Evolutionary conservation across 768 basidiomycete genomes (phyloP).

Genomic region (Tephrocybe sp.): DNA sequence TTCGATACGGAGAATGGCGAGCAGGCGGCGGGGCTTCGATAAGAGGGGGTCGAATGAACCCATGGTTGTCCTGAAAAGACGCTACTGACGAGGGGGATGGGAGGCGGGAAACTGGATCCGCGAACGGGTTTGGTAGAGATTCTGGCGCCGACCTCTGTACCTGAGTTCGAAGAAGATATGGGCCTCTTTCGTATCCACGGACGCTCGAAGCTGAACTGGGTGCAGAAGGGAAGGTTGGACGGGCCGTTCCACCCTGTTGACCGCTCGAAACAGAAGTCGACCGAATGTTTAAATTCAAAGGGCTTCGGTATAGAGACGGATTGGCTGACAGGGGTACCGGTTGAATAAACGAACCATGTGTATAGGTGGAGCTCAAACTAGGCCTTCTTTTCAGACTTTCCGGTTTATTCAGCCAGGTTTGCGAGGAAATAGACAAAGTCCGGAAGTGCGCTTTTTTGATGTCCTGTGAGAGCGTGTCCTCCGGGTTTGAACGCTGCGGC

Average conservation of each 20-base stretch:
- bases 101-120: too few species aligned
- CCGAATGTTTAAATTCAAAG: not conserved
- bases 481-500: constrained; percentile 24
- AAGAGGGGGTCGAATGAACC: too few species aligned
- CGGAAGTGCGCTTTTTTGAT: constrained; percentile 4
- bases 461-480: constrained; percentile 18
- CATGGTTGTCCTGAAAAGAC: too few species aligned
- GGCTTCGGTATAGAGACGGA: constrained; percentile 2
- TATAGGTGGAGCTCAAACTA: constrained; percentile 3
- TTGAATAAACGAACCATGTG: constrained; percentile 7
- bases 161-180: not conserved
- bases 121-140: constrained; percentile 2
- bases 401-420: constrained; percentile 3
- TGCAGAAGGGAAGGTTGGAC: constrained; percentile 1
- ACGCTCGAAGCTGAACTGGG: not conserved
- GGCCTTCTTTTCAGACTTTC: not conserved
- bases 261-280: not conserved
- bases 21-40: not conserved
- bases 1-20: not conserved
- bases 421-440: constrained; percentile 6
- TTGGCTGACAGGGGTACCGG: not conserved
- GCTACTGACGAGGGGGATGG: too few species aligned
- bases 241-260: not conserved
- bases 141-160: not conserved
- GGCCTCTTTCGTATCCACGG: not conserved